Evolutionary conservation across 2,329 filamentous ascomycete species (phyloP).

Genomic region (Colletotrichum cuscutae): DNA sequence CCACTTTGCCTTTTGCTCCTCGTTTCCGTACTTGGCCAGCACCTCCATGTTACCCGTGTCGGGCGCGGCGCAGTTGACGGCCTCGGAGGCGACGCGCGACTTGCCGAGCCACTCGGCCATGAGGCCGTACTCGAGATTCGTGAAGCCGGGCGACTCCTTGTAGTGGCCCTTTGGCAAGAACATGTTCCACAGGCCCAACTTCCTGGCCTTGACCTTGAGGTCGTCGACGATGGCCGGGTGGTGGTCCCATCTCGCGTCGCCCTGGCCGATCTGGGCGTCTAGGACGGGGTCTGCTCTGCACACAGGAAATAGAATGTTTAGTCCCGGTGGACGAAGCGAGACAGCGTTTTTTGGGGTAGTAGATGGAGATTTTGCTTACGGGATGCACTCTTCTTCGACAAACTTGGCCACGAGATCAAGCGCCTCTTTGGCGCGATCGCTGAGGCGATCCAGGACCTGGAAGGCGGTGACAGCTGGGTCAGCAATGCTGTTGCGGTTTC

Average conservation of each 20-base stretch:
- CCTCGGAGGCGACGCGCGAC: constrained; percentile 84
- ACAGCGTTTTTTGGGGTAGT: too few species aligned
- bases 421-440: constrained; percentile 84
- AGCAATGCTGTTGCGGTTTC: constrained; percentile 9
- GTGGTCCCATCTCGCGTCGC: constrained; percentile 79
- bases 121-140: constrained; percentile 94
- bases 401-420: constrained; percentile 93
- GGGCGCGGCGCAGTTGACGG: constrained; percentile 89
- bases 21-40: constrained; percentile 88
- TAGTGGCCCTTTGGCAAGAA: constrained; percentile 96
- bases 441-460: constrained; percentile 71
- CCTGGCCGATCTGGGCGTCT: constrained; percentile 81
- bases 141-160: constrained; percentile 93
- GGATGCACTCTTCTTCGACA: constrained; percentile 94
- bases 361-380: constrained; percentile 58
- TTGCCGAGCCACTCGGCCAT: constrained; percentile 97
- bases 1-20: constrained; percentile 86
- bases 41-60: constrained; percentile 98
- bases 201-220: constrained; percentile 84
- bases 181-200: constrained; percentile 96
- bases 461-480: background rate
- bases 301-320: background rate
- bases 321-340: too few species aligned
- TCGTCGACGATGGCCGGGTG: constrained; percentile 88
- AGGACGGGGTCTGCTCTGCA: constrained; percentile 80